A percentile compares a stretch with the other conserved stretches of the same genome.
These are phyloP conservation scores for Amanita pseudoporphyria DNA, from an alignment of 768 basidiomycete genomes.

Conservation along the genomic window DNA sequence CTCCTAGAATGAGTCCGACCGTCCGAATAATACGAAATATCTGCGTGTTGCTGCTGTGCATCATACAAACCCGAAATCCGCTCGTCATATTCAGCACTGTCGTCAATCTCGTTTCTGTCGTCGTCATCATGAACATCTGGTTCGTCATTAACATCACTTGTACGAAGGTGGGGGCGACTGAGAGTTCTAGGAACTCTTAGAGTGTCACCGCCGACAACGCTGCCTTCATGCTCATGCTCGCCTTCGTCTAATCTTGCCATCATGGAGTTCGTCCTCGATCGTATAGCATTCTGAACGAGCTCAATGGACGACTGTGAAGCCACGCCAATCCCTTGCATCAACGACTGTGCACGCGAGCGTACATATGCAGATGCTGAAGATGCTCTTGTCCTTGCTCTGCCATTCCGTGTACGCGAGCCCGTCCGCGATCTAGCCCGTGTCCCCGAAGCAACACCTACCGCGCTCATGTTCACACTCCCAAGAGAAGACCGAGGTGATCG, in stretches of 20 bases:
- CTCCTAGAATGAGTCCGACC: slow-evolving; percentile 34
- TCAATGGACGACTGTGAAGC: slow-evolving; percentile 56
- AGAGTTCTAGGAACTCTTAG: slow-evolving; percentile 5
- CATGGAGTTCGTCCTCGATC: slow-evolving; percentile 43
- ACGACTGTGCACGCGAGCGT: slow-evolving; percentile 55
- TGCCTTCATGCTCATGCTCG: slow-evolving; percentile 8
- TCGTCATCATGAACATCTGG: slow-evolving; percentile 11
- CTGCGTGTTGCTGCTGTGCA: slow-evolving; percentile 7
- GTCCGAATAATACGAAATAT: slow-evolving; percentile 23
- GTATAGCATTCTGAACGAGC: slow-evolving; percentile 33
- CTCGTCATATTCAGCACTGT: slow-evolving; percentile 9
- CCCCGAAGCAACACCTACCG: slow-evolving; percentile 10
- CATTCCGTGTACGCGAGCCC: slow-evolving; percentile 17
- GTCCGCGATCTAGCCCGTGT: slow-evolving; percentile 15
- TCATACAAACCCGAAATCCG: slow-evolving; percentile 7
- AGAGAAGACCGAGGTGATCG: slow-evolving; percentile 27
- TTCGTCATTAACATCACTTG: slow-evolving; percentile 17
- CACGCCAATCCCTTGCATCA: slow-evolving; percentile 54
- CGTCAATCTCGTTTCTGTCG: slow-evolving; percentile 12
- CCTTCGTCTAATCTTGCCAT: slow-evolving; percentile 60
- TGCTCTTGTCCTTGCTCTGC: slow-evolving; percentile 22
- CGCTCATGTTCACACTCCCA: slow-evolving; percentile 7
- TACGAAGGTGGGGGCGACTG: not conserved
- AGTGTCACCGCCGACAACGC: not conserved
- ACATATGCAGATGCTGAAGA: slow-evolving; percentile 35